Evolutionary conservation across 768 basidiomycete genomes (phyloP), one percentile per base, ranked within the genome.

Genomic region (Suillus decipiens): DNA sequence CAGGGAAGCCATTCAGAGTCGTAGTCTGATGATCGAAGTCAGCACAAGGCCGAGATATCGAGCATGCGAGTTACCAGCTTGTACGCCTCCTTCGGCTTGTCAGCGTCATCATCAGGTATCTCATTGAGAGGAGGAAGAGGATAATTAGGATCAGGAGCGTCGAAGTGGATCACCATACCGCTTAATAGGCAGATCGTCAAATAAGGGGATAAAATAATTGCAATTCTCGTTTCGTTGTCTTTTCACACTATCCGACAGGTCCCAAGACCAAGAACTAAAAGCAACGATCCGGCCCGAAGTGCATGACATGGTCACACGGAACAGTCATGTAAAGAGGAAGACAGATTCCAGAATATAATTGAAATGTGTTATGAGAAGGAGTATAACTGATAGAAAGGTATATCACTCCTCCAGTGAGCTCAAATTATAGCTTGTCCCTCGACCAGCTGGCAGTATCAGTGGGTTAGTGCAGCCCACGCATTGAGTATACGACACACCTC

Each of bases 361-460:
- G 67, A n/a, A 65, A 62, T 58, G 59, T 64, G 61, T 69, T 56
- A 64, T 45, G 67, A 67, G 68, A 67, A 56, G 61, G 22, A 62
- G 22, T n/a, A 41, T 51, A 14, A 28, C 55, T 51, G 39, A 62
- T 10, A 56, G 51, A 51, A 55, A 62, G 60, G 53, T 17, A 17
- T 33, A 59, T 9, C 47, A 51, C 57, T 58, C 31, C 17, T 56
- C 36, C 51, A 33, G 31, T 14, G 2, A 51, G 41, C 48, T 45
- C 14, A 54, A 37, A 34, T 62, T 84, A 93, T 69, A 92, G 80
- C 76, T 84, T 90, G 72, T 87, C 88, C 66, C 92, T 86, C 62
- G 82, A 77, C 90, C 92, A 93, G 71, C 92, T 94, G 69, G 4
- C 57, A 34, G 58, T 59, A 39, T 62, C 64, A 50, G 42, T 11